These are phyloP conservation scores for Starmerella potacharoeniae DNA, from an alignment of 805 yeast species.

Conservation along the genomic window DNA sequence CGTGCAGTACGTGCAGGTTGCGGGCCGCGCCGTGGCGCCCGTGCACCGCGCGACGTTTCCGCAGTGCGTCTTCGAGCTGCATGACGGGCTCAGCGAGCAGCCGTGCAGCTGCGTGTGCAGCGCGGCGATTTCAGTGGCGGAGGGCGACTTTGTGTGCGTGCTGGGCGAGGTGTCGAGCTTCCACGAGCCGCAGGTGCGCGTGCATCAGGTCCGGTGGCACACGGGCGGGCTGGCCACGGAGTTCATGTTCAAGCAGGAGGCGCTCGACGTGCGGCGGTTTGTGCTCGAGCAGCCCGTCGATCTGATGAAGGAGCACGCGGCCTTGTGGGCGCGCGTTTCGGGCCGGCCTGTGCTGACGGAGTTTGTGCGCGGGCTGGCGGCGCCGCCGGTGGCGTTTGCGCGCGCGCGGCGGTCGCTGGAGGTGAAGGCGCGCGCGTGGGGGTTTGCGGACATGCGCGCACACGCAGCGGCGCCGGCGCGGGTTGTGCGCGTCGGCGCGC, in stretches of 20 bases:
- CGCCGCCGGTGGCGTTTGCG: not conserved
- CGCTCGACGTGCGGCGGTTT: slow-evolving; percentile 4
- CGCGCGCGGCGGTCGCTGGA: not conserved
- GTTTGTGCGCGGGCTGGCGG: not conserved
- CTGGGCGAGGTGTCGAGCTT: slow-evolving; percentile 1
- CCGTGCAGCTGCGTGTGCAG: not conserved
- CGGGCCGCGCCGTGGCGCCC: slow-evolving; percentile 4
- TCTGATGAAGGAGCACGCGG: not conserved
- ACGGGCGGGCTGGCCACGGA: not conserved
- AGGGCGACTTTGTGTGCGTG: slow-evolving; percentile 5
- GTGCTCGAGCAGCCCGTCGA: slow-evolving; percentile 9
- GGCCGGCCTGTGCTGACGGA: slow-evolving; percentile 1
- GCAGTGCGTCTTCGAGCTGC: not conserved
- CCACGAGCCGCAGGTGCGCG: slow-evolving; percentile 5
- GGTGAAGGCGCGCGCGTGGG: not conserved
- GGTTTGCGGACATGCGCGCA: not conserved
- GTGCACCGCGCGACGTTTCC: not conserved
- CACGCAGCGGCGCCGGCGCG: not conserved
- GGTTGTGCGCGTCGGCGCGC: not conserved
- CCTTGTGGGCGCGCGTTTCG: not conserved
- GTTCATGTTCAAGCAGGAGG: slow-evolving; percentile 6
- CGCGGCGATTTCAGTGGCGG: not conserved
- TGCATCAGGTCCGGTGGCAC: not conserved
- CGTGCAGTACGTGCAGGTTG: slow-evolving; percentile 3
- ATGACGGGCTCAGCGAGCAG: slow-evolving; percentile 3